These are phyloP conservation scores for Fereydounia khargensis DNA, from an alignment of 1,284 basidiomycete genomes.

Conservation along the genomic window DNA sequence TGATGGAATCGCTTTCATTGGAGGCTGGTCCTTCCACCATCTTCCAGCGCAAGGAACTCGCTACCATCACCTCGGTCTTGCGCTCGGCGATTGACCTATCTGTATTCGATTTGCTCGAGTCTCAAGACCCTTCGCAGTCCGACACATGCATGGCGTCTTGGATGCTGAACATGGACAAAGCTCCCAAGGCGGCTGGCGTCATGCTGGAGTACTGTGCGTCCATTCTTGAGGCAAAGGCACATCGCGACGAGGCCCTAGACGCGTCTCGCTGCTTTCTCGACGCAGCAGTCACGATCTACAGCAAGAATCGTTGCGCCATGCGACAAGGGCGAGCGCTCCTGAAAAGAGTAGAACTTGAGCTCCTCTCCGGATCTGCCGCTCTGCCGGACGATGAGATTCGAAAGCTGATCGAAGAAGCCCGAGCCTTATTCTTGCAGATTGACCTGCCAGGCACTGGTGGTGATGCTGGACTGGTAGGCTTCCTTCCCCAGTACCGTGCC, in stretches of 20 bases:
- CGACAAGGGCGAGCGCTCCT: conserved; percentile 26
- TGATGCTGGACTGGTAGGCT: conserved; percentile 14
- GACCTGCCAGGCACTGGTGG: conserved; percentile 1
- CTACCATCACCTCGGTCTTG: conserved; percentile 4
- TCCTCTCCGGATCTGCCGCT: conserved; percentile 12
- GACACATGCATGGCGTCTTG: conserved; percentile 9
- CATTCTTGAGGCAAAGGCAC: conserved; percentile 21
- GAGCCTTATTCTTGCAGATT: conserved; percentile 7
- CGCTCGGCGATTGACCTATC: conserved; percentile 23
- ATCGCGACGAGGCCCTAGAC: conserved; percentile 19
- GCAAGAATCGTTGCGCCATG: conserved; percentile 11
- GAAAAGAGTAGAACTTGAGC: conserved; percentile 23
- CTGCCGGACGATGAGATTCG: conserved; percentile 8
- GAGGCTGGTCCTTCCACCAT: conserved; percentile 7
- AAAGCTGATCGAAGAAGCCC: conserved; percentile 7
- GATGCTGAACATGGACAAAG: conserved; percentile 1
- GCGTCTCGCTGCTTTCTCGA: conserved; percentile 15
- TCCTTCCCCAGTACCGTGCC: conserved; percentile 24
- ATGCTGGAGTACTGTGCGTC: conserved; percentile 26
- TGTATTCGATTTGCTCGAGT: conserved; percentile 24
- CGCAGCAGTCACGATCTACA: conserved; percentile 16
- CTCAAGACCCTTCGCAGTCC: conserved; percentile 8
- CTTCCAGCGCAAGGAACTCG: conserved; percentile 8
- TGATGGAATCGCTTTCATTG: conserved; percentile 2
- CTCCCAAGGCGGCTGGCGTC: conserved; percentile 3